Conservation (phyloP, 805 yeast species). For the Phaffomyces thermotolerans region DNA sequence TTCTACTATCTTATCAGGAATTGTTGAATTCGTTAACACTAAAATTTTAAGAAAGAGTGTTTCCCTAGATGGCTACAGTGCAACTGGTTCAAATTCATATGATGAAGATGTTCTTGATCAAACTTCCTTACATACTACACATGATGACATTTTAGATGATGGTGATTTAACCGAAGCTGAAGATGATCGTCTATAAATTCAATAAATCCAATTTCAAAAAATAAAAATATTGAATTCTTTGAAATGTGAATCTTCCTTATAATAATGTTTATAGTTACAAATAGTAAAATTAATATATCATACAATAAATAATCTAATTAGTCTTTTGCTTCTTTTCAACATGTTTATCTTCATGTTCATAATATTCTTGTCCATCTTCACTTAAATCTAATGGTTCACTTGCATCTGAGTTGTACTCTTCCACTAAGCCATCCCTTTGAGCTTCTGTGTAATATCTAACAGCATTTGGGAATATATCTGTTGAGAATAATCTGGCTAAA, state of each 20-base stretch:
- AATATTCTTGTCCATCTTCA: conserved; percentile 11
- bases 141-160: conserved; percentile 24
- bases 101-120: conserved; percentile 10
- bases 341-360: conserved; percentile 3
- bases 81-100: conserved; percentile 7
- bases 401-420: conserved; percentile 45
- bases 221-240: not conserved
- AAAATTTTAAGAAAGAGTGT: conserved; percentile 5
- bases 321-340: conserved; percentile 3
- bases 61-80: conserved; percentile 13
- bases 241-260: not conserved
- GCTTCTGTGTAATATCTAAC: conserved; percentile 76
- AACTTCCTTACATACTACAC: conserved; percentile 14
- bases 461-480: conserved; percentile 81
- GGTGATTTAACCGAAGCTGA: conserved; percentile 26
- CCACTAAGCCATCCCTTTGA: conserved; percentile 50
- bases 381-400: conserved; percentile 44
- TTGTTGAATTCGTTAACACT: conserved; percentile 1
- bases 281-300: not conserved
- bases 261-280: conserved; percentile 2
- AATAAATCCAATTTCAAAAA: not conserved
- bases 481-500: conserved; percentile 61
- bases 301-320: not conserved
- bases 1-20: conserved; percentile 12
- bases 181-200: conserved; percentile 16